Evolutionary conservation across 331 rosid genomes (phyloP).

Genomic region (Malus hybrid): DNA sequence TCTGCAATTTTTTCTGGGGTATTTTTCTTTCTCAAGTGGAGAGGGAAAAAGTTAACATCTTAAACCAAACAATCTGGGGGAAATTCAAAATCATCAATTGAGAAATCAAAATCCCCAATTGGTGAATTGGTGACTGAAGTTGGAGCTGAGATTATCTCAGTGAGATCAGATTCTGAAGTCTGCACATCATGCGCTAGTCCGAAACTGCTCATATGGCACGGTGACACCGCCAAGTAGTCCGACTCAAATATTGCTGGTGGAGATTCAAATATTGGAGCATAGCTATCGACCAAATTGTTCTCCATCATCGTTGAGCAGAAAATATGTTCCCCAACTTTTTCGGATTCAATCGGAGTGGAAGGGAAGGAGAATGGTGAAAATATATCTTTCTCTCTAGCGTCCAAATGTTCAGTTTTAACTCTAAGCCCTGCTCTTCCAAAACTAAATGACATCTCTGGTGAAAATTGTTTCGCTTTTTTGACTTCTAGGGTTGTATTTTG

Average conservation of each 20-base stretch:
- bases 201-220: constrained; percentile 13
- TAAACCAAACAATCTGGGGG: constrained; percentile 29
- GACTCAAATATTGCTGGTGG: constrained; percentile 45
- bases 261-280: constrained; percentile 27
- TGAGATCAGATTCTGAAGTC: constrained; percentile 48
- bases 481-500: background rate
- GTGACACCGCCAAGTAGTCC: constrained; percentile 21
- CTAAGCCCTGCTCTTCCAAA: constrained; percentile 25
- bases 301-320: constrained; percentile 24
- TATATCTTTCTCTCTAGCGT: constrained; percentile 20
- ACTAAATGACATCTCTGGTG: constrained; percentile 9
- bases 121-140: constrained; percentile 55
- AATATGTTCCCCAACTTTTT: constrained; percentile 22
- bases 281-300: constrained; percentile 19
- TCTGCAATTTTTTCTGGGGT: background rate
- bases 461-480: background rate
- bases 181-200: constrained; percentile 35
- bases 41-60: background rate
- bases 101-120: constrained; percentile 34
- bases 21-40: background rate
- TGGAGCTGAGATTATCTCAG: constrained; percentile 50
- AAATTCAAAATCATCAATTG: constrained; percentile 32
- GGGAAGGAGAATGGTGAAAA: constrained; percentile 39
- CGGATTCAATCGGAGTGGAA: constrained; percentile 26
- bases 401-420: constrained; percentile 39